Conservation (phyloP, 2,329 filamentous ascomycete genomes). For the Exserohilum rostratum region DNA sequence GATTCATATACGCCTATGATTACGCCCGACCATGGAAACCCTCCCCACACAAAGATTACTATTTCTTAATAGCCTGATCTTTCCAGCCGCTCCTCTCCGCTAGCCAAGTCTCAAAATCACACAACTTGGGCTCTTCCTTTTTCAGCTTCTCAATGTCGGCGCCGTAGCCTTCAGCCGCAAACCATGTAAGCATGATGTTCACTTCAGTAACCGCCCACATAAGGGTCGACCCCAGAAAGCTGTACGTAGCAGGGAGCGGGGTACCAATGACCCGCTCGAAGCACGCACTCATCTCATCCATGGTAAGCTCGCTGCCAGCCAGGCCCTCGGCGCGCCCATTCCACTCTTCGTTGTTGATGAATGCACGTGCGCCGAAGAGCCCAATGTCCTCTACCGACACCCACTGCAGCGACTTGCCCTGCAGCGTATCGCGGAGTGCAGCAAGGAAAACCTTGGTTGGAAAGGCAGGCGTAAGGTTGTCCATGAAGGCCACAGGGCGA, state of each 20-base stretch:
- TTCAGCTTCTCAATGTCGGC: conserved; percentile 54
- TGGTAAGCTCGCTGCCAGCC: conserved; percentile 60
- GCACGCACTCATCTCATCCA: conserved; percentile 52
- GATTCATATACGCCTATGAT: background rate
- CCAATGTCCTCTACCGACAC: conserved; percentile 58
- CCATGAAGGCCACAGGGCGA: conserved; percentile 68
- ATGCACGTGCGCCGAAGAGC: conserved; percentile 57
- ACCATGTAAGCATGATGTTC: conserved; percentile 59
- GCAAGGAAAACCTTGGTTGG: conserved; percentile 57
- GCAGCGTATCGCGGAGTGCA: conserved; percentile 50
- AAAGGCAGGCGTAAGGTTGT: conserved; percentile 60
- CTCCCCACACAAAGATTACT: background rate
- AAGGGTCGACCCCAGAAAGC: conserved; percentile 49
- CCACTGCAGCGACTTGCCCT: conserved; percentile 52
- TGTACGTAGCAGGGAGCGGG: conserved; percentile 52
- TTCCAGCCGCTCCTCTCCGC: conserved; percentile 55
- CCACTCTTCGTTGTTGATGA: conserved; percentile 54
- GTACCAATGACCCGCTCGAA: conserved; percentile 57
- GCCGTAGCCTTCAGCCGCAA: conserved; percentile 54
- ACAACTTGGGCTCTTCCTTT: conserved; percentile 53
- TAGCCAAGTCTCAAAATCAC: conserved; percentile 57
- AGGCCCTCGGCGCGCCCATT: conserved; percentile 55
- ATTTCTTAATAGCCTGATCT: conserved; percentile 23
- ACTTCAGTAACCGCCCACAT: conserved; percentile 53
- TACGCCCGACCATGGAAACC: background rate